phyloP scores from a whole-genome alignment of 164 flowering plant species.

The Buxus sempervirens region DNA sequence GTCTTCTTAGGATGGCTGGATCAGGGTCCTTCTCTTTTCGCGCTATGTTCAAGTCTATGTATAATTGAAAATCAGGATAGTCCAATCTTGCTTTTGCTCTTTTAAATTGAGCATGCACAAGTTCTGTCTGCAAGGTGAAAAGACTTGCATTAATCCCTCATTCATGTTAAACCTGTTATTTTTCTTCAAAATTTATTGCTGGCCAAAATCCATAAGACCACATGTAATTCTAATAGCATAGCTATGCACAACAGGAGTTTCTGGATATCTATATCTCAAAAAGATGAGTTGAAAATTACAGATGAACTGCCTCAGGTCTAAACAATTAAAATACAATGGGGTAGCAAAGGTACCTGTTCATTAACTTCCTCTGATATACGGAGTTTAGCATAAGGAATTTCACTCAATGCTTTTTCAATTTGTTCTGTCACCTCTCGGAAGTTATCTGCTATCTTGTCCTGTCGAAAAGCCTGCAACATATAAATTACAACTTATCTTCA shows the following conservation, averaged over 20 bases:
- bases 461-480: slow-evolving; percentile 53
- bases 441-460: slow-evolving; percentile 35
- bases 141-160: background rate
- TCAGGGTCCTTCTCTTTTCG: slow-evolving; percentile 52
- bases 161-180: too few relatives aligned
- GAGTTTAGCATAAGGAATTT: slow-evolving; percentile 51
- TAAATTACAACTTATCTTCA: background rate
- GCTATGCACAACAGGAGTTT: background rate
- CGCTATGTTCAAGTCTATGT: slow-evolving; percentile 51
- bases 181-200: too few relatives aligned
- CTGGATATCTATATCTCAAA: background rate
- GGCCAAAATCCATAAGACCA: background rate
- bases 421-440: slow-evolving; percentile 53
- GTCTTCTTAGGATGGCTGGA: slow-evolving; percentile 44
- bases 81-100: slow-evolving; percentile 67
- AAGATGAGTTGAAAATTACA: background rate
- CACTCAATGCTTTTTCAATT: slow-evolving; percentile 58
- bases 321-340: background rate
- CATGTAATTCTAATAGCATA: background rate
- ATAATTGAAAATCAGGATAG: slow-evolving; percentile 51
- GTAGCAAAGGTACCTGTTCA: slow-evolving; percentile 55
- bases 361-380: slow-evolving; percentile 67
- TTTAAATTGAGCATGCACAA: slow-evolving; percentile 77
- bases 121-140: slow-evolving; percentile 51
- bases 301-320: background rate